Evolutionary conservation across 306 rosid genomes (phyloP).

Genomic region (Pyrus bretschneideri): DNA sequence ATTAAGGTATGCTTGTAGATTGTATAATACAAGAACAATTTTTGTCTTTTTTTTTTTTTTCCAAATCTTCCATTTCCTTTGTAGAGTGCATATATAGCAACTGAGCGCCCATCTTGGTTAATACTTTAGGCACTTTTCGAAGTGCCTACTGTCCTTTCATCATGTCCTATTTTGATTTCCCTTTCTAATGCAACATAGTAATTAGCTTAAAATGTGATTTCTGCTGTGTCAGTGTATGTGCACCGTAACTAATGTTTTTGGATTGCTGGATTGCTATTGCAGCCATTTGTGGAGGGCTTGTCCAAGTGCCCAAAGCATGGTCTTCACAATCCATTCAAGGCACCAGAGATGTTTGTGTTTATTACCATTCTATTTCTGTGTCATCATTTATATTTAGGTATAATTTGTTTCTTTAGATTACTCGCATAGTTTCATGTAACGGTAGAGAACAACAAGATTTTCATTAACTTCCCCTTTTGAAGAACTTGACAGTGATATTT

Average conservation of each 20-base stretch:
- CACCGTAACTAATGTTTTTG: neutral
- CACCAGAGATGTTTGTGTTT: conserved; percentile 72
- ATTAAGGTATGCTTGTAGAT: conserved; percentile 49
- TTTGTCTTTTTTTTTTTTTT: no score
- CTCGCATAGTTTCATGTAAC: neutral
- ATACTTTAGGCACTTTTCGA: neutral
- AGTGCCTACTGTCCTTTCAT: neutral
- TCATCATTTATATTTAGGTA: neutral
- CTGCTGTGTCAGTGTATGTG: neutral
- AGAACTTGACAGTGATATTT: neutral
- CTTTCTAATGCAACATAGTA: neutral
- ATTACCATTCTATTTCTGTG: neutral
- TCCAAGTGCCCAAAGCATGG: conserved; percentile 90
- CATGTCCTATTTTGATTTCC: neutral
- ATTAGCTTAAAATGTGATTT: conserved; percentile 7
- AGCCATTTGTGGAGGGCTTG: conserved; percentile 90
- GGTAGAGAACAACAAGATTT: neutral
- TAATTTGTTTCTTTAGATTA: neutral
- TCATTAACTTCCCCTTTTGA: neutral
- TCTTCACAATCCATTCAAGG: conserved; percentile 89
- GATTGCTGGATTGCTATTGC: conserved; percentile 28
- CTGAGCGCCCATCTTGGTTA: no score
- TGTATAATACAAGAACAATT: neutral
- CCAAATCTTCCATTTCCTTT: no score
- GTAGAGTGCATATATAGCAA: no score